Base-by-base conservation (phyloP, 2,329 filamentous ascomycete genomes). In the Atkinsonella hypoxylon region DNA sequence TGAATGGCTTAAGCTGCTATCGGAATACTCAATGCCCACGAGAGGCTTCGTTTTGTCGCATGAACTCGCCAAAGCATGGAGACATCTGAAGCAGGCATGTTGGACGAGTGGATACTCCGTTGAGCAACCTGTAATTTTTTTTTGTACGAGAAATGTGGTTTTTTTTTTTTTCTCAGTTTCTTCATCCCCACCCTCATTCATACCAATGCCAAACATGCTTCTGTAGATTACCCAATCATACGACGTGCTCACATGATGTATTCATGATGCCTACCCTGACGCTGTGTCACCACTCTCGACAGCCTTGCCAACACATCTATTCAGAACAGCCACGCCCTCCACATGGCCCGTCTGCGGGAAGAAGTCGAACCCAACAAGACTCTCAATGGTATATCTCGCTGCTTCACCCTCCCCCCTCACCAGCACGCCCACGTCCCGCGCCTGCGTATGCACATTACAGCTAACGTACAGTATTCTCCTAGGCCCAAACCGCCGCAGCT, bases 361-460 rank as follows among this genome's bases (percentile, higher is more conserved):
- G 68, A 98, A 97, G 65, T 98, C 93, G 62, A 97, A 97, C 0
- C 91, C 93, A 45, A 85, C 77, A 45, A 98, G 68, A 62, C 87
- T 95, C 75, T 97, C 91, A 64, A 98, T 87, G 66, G 84, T 81
- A 68, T 96, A 98, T 54, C 76, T 70, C 20, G 69, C 68, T 48
- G 67, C 66, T 63, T 69, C 66, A 22, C 65, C 56, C 58, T 71
- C 61, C 18, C 90, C 89, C 36, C 84, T 77, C 1, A 97, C 89
- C 60, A 98, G 69, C 54, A 91, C 81, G 0, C 90, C 93, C 1
- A 98, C 83, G 67, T 98, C 93, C 49, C 93, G 74, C 13, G 93
- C 93, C 75, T 97, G 93, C 9, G 91, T 97, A 64, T 98, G 93
- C 56, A 98, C 93, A 62, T 98, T 98, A 61, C 93, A 98, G 63